phyloP scores from a whole-genome alignment of 192 early-diverging fungal species.

The Coemansia furcata region DNA sequence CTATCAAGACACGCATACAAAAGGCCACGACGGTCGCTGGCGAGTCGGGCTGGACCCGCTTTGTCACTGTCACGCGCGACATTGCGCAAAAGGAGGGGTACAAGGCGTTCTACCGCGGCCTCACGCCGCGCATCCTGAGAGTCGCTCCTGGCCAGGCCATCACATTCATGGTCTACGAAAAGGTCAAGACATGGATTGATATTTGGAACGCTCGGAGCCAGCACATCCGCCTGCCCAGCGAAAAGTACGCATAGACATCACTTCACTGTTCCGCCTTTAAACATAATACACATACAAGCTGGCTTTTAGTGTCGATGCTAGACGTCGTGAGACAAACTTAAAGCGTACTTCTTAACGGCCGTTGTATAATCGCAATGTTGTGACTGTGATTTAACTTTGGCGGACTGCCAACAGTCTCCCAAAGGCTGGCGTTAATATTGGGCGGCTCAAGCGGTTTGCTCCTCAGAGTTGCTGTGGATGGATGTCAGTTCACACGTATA shows the following conservation, averaged over 20 bases:
- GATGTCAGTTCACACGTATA: too few species aligned
- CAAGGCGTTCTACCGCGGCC: slow-evolving; percentile 92
- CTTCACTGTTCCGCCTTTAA: neutral
- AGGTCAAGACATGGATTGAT: slow-evolving; percentile 75
- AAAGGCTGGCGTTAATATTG: too few species aligned
- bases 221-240: slow-evolving; percentile 18
- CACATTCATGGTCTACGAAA: slow-evolving; percentile 93
- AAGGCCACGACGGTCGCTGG: slow-evolving; percentile 65
- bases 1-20: slow-evolving; percentile 98
- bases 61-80: slow-evolving; percentile 70
- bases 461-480: too few species aligned
- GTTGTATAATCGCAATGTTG: too few species aligned
- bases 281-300: neutral
- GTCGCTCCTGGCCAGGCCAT: slow-evolving; percentile 97
- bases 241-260: slow-evolving; percentile 21
- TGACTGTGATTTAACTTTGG: too few species aligned
- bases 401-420: too few species aligned
- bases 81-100: slow-evolving; percentile 88
- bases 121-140: slow-evolving; percentile 87
- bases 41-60: slow-evolving; percentile 75
- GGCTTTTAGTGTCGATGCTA: neutral
- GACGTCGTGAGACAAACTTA: neutral
- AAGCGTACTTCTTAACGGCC: too few species aligned
- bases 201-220: slow-evolving; percentile 30
- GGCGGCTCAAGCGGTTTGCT: too few species aligned